Conservation (phyloP, 2,329 filamentous ascomycete genomes). For the Rhinocladiella similis region DNA sequence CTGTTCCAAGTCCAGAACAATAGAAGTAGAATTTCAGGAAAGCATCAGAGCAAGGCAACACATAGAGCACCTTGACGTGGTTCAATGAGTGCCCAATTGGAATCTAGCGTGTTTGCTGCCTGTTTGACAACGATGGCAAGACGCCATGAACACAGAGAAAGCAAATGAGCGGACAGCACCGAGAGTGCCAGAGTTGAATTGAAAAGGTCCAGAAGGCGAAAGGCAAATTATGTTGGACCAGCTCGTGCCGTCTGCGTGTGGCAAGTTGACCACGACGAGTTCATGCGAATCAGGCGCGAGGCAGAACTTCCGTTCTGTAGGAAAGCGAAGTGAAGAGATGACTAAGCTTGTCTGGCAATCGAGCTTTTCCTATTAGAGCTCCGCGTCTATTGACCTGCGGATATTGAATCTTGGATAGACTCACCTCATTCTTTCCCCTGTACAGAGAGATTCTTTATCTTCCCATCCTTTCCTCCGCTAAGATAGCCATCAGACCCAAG, state of each 20-base stretch:
- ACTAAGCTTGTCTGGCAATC: not conserved
- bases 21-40: not conserved
- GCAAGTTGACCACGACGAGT: not conserved
- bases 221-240: too few relatives aligned
- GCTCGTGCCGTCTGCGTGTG: not conserved
- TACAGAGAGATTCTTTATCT: not conserved
- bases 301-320: not conserved
- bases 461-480: not conserved
- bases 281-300: not conserved
- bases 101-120: constrained; percentile 13
- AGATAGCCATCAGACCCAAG: not conserved
- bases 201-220: not conserved
- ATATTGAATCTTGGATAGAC: not conserved
- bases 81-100: not conserved
- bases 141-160: not conserved
- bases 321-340: not conserved
- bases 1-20: constrained; percentile 26
- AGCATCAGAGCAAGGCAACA: not conserved
- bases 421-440: too few relatives aligned
- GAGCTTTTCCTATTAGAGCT: too few relatives aligned
- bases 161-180: not conserved
- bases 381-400: too few relatives aligned
- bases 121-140: not conserved
- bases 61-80: not conserved
- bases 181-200: not conserved